These are phyloP conservation scores for Hypoxylon sp. DNA, from an alignment of 2,329 filamentous ascomycete genomes.

Conservation along the genomic window DNA sequence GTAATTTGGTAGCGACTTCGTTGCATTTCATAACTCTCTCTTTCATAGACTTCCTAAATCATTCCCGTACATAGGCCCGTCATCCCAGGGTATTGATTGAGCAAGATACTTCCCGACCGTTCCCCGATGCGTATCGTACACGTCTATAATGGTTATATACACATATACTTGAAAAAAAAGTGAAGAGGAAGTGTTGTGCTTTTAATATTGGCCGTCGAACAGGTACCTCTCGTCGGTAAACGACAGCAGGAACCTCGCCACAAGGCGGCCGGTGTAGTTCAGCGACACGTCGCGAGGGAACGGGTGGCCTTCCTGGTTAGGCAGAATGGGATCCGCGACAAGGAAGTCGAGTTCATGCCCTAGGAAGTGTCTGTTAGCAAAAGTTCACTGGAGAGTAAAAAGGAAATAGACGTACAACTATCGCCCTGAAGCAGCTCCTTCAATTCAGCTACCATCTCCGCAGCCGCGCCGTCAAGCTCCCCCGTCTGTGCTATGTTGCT, in stretches of 20 bases:
- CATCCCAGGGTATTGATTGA: conserved; percentile 31
- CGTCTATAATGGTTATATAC: conserved; percentile 17
- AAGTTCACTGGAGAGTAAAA: conserved; percentile 1
- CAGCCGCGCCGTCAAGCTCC: conserved; percentile 63
- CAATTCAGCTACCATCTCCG: conserved; percentile 63
- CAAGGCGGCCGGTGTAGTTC: conserved; percentile 68
- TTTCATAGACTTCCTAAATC: conserved; percentile 2
- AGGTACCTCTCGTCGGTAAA: conserved; percentile 67
- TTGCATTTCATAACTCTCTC: conserved; percentile 5
- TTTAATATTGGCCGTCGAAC: conserved; percentile 58
- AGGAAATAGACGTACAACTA: conserved; percentile 58
- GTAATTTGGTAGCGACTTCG: background rate
- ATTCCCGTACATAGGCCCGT: conserved; percentile 17
- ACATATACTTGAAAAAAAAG: background rate
- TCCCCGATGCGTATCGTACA: conserved; percentile 21
- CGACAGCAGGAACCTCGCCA: conserved; percentile 69
- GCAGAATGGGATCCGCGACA: conserved; percentile 63
- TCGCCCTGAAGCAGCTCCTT: conserved; percentile 62
- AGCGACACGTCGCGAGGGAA: conserved; percentile 64
- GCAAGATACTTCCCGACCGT: conserved; percentile 1
- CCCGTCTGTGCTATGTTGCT: conserved; percentile 55
- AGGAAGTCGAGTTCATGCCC: conserved; percentile 62
- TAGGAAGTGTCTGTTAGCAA: conserved; percentile 43
- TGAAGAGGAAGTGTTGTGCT: background rate
- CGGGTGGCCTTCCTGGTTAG: conserved; percentile 62